Conservation (phyloP, 441 rosid species). For the Geranium incanum region DNA sequence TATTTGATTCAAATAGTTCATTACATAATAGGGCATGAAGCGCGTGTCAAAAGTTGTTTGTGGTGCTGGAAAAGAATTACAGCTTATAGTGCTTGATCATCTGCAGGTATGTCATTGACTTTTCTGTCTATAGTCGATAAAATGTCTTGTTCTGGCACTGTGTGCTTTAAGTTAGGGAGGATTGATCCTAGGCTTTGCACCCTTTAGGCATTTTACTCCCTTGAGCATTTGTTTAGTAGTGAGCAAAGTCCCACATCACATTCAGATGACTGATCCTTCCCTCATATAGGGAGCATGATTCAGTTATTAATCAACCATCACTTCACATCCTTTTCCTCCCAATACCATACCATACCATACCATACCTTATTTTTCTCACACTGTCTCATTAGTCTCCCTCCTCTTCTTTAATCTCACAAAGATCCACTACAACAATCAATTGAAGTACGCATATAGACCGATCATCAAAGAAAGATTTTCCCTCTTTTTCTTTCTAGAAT, state of each 20-base stretch:
- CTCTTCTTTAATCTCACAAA: neutral
- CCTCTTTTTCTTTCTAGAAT: neutral
- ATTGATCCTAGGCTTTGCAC: neutral
- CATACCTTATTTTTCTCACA: neutral
- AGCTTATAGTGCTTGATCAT: constrained; percentile 70
- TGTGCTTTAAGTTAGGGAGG: constrained; percentile 2
- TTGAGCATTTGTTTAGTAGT: neutral
- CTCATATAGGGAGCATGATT: neutral
- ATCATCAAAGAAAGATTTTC: neutral
- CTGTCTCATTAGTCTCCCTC: neutral
- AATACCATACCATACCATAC: neutral
- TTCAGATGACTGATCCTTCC: neutral
- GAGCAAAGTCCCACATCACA: neutral
- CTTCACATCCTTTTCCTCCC: neutral
- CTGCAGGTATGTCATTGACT: constrained; percentile 53
- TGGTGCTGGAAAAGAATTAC: constrained; percentile 90
- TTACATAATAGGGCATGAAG: constrained; percentile 62
- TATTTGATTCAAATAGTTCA: constrained; percentile 17
- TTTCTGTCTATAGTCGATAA: constrained; percentile 18
- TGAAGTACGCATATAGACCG: neutral
- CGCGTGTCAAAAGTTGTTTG: constrained; percentile 70
- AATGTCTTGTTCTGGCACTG: constrained; percentile 13
- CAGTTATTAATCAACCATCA: neutral
- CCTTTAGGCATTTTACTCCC: neutral
- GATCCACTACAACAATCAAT: neutral